Base-by-base conservation (phyloP, 495 filamentous ascomycete genomes). In the Sporormia fimetaria region DNA sequence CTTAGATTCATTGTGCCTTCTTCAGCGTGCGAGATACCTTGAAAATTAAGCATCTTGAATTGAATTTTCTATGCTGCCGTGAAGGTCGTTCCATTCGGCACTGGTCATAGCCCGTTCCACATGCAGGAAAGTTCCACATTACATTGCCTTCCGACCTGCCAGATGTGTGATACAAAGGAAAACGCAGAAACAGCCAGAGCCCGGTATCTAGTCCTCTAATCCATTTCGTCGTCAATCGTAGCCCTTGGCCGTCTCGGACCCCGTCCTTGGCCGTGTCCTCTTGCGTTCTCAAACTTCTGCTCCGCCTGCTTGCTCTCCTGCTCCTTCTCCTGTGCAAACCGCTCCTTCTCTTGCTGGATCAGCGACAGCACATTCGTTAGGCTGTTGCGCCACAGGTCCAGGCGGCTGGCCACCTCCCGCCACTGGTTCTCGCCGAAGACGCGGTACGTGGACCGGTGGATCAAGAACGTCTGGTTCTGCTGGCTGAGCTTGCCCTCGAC, bases 391-490 rank as follows among this genome's bases (percentile, higher is more conserved):
- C 86, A 96, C 55, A 81, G 81, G 63, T 94, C 87, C 54, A 99
- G 63, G 27, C 87, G 72, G 22, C 76, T 78, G 51, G 83, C 84
- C 15, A 99, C 77, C 68, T 96, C 87, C 36, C 79, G 75, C 92
- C 92, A 99, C 67, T 99, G 90, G 70, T 87, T 92, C 73, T 94
- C 83, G 42, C 84, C 84, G 54, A 99, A 96, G 18, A 94, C 88
- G 21, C 90, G 75, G 71, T 95, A 94, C 40, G 85, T 92, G 48
- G 82, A 83, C 45, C 86, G 73, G 67, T 99, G 90, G 29, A 99
- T 83, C 10, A 94, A 68, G 71, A 99, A 96, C 20, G 85, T 80
- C 57, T 85, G 75, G 48, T 83, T 83, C 54, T 85, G 72, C 66
- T 99, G 90, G 16, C 78, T 83, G 35, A 99, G 71, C 62, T 90